Percentiles rank a stretch among this genome's conserved stretches.
Evolutionary conservation across 2,329 filamentous ascomycete genomes (phyloP).

Genomic region (Ustilaginoidea virens): DNA sequence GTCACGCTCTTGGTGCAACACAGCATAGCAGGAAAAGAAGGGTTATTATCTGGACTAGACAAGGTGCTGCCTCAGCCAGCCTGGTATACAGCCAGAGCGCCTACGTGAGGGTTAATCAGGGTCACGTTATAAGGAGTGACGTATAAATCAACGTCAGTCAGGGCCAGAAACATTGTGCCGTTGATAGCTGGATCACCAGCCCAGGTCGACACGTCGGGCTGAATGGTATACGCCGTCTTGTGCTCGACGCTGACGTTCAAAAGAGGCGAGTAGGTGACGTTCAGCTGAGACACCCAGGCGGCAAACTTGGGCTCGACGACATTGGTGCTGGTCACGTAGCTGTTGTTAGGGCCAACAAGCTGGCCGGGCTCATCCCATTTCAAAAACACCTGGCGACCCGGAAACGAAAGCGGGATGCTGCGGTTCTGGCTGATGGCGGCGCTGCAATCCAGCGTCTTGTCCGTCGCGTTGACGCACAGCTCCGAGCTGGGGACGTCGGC

Average conservation of each 20-base stretch:
- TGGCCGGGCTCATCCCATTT: conserved; percentile 57
- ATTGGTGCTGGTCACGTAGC: conserved; percentile 51
- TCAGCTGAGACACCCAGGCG: conserved; percentile 64
- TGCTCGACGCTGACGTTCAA: conserved; percentile 28
- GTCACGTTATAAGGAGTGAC: conserved; percentile 66
- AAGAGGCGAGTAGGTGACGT: conserved; percentile 54
- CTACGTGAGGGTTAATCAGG: conserved; percentile 61
- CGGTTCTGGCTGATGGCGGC: conserved; percentile 55
- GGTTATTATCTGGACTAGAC: neutral
- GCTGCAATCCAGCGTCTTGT: conserved; percentile 38
- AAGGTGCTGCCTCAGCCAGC: conserved; percentile 43
- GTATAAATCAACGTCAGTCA: conserved; percentile 53
- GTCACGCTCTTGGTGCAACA: too few relatives aligned
- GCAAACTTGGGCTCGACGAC: conserved; percentile 50
- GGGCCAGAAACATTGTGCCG: conserved; percentile 62
- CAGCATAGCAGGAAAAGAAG: neutral
- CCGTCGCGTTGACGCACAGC: conserved; percentile 41
- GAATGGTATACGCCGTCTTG: conserved; percentile 49
- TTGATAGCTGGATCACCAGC: conserved; percentile 55
- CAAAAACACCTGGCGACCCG: conserved; percentile 56
- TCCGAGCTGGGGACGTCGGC: conserved; percentile 26
- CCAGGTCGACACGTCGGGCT: conserved; percentile 56
- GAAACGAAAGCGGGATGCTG: conserved; percentile 54
- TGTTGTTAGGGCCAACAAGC: conserved; percentile 64
- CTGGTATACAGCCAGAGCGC: conserved; percentile 61